Conservation (phyloP, 2,329 filamentous ascomycete species). For the Fusarium praegraminearum region DNA sequence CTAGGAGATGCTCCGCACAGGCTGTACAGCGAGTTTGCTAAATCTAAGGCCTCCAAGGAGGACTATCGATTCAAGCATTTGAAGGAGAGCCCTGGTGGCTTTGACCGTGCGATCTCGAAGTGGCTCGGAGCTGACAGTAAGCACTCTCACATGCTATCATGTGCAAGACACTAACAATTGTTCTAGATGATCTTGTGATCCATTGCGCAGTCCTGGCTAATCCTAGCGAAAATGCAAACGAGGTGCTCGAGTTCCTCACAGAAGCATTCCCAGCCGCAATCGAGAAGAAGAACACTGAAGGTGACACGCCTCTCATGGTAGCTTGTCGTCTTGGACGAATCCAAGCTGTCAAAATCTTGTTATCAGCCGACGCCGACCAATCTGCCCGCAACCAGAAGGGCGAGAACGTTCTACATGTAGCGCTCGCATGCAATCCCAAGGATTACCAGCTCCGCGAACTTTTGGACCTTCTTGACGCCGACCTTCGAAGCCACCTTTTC, state of each 20-base stretch:
- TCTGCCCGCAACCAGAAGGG: constrained; percentile 69
- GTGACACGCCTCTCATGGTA: constrained; percentile 75
- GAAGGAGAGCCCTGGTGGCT: constrained; percentile 68
- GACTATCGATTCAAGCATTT: constrained; percentile 74
- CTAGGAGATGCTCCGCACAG: constrained; percentile 76
- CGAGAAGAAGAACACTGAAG: constrained; percentile 68
- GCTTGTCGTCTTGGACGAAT: constrained; percentile 70
- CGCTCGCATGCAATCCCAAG: constrained; percentile 53
- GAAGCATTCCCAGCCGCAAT: constrained; percentile 71
- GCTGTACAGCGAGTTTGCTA: constrained; percentile 75
- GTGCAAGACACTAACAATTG: constrained; percentile 38
- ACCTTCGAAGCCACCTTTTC: constrained; percentile 68
- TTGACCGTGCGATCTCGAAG: constrained; percentile 71
- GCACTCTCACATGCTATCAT: constrained; percentile 44
- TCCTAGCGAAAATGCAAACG: constrained; percentile 56
- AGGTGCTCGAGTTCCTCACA: constrained; percentile 74
- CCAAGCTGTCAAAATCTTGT: constrained; percentile 69
- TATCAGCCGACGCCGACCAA: constrained; percentile 77
- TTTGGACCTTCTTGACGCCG: constrained; percentile 68
- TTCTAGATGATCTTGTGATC: constrained; percentile 69
- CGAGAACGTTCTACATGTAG: constrained; percentile 76
- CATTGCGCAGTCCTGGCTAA: constrained; percentile 72
- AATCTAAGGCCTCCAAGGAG: constrained; percentile 67
- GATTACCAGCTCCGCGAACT: constrained; percentile 58
- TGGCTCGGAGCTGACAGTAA: constrained; percentile 73